Evolutionary conservation across 352 stramenopile species (phyloP), one percentile per base, ranked within the genome.

Genomic region (Phytophthora rubi): DNA sequence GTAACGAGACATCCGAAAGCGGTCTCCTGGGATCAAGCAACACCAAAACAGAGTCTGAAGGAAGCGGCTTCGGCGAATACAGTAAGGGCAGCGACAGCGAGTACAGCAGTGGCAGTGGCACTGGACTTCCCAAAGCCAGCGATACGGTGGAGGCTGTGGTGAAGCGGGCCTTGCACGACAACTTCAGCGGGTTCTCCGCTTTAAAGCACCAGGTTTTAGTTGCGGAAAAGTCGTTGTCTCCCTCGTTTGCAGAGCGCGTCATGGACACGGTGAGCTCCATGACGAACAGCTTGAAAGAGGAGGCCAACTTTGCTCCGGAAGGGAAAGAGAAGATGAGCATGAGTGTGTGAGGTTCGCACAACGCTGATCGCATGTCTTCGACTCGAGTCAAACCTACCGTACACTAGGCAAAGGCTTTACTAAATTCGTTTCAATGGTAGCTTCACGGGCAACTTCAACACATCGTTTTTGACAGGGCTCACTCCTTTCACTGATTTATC

Each of bases 121-220:
- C 1, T 23, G 35, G 12, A 13, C 6, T 62, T n/a, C 4, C 53
- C 51, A 28, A n/a, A 13, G 18, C 15, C 42, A 45, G 6, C 26
- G 70, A 76, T 30, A 67, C 51, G 21, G 63, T 72, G 13, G 68
- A 76, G 37, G 21, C 33, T 21, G 59, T 77, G 18, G 59, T 73
- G 39, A 70, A 28, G 26, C 56, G 18, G 9, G 71, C 59, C 39
- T 21, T 77, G 5, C 53, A 35, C 10, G 6, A 71, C n/a, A 56
- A 66, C 16, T 74, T 77, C 51, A 67, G 42, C n/a, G 64, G 69
- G 1, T 68, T 70, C 32, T 69, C 63, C 1, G 51, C 64, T 16
- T n/a, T 70, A 18, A 69, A 73, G n/a, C 58, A 73, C 18, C 64
- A 76, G 21, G 16, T 76, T 53, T 48, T 21, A 5, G 12, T 53